Evolutionary conservation across 2,329 filamentous ascomycete genomes (phyloP).

Genomic region (Colletotrichum somersetense): DNA sequence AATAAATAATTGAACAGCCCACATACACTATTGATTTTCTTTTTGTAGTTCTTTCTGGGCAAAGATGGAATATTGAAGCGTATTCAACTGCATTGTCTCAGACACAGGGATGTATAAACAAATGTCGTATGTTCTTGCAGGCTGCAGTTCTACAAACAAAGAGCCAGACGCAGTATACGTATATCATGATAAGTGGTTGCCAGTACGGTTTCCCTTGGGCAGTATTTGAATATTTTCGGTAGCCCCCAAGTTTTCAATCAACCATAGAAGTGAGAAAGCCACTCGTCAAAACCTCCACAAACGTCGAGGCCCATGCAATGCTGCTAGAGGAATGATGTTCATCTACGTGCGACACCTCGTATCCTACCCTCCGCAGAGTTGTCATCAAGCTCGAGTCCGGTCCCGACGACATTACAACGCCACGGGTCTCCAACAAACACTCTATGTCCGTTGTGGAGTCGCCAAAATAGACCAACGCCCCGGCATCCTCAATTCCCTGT

Average conservation of each 20-base stretch:
- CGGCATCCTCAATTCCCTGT: constrained; percentile 39
- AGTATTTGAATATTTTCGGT: neutral
- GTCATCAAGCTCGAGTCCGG: constrained; percentile 44
- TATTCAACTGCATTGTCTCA: neutral
- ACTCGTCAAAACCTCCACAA: constrained; percentile 45
- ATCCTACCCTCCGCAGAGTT: constrained; percentile 48
- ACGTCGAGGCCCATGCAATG: constrained; percentile 49
- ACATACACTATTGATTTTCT: too few species aligned
- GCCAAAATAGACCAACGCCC: constrained; percentile 65
- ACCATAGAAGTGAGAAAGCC: constrained; percentile 7
- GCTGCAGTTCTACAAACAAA: constrained; percentile 10
- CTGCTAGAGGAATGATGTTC: constrained; percentile 44
- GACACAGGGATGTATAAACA: neutral
- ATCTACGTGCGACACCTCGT: constrained; percentile 47
- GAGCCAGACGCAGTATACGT: constrained; percentile 1
- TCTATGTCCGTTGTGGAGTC: constrained; percentile 70
- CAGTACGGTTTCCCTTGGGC: neutral
- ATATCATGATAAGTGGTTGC: too few species aligned
- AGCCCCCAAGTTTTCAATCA: neutral
- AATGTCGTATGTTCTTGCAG: neutral
- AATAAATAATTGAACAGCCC: neutral
- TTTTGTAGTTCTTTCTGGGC: neutral
- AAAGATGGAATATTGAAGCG: neutral
- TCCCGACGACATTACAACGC: constrained; percentile 60
- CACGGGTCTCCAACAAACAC: constrained; percentile 61